Percentiles rank a stretch among this genome's conserved stretches.
Conservation (phyloP, 169 alveolate species). For the Plasmodium knowlesi region DNA sequence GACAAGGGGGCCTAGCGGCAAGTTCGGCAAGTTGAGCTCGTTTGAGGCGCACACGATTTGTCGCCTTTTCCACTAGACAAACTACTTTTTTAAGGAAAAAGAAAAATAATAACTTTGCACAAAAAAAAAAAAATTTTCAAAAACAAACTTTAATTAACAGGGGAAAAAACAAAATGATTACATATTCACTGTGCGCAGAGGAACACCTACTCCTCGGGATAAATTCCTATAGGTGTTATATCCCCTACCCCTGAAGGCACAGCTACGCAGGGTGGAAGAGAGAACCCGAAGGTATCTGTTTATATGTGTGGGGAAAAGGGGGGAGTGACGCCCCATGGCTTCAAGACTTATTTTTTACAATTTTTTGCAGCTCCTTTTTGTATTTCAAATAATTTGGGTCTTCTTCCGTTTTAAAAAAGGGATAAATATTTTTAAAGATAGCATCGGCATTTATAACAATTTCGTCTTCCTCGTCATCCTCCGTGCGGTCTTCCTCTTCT, state of each 20-base stretch:
- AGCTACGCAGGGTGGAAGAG: background rate
- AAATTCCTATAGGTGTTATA: background rate
- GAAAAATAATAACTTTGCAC: background rate
- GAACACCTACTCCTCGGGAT: background rate
- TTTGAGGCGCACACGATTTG: background rate
- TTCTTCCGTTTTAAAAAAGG: conserved; percentile 67
- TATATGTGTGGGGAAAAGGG: background rate
- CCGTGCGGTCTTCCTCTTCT: background rate
- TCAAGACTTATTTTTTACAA: background rate
- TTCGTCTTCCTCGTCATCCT: conserved; percentile 27
- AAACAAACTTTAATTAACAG: background rate
- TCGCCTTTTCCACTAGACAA: background rate
- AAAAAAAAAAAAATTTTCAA: background rate
- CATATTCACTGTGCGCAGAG: background rate
- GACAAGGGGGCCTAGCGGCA: background rate
- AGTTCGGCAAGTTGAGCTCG: background rate
- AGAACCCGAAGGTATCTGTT: background rate
- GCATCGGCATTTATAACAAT: conserved; percentile 38
- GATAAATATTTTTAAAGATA: conserved; percentile 68
- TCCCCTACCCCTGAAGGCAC: background rate
- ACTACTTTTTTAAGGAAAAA: background rate
- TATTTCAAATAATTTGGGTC: conserved; percentile 19
- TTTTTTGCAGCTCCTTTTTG: conserved; percentile 34
- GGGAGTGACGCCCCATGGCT: background rate
- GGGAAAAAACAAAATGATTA: background rate